Percentiles rank a stretch among this genome's conserved stretches.
phyloP scores from a whole-genome alignment of 768 basidiomycete species.

The Sporobolomyces roseus region DNA sequence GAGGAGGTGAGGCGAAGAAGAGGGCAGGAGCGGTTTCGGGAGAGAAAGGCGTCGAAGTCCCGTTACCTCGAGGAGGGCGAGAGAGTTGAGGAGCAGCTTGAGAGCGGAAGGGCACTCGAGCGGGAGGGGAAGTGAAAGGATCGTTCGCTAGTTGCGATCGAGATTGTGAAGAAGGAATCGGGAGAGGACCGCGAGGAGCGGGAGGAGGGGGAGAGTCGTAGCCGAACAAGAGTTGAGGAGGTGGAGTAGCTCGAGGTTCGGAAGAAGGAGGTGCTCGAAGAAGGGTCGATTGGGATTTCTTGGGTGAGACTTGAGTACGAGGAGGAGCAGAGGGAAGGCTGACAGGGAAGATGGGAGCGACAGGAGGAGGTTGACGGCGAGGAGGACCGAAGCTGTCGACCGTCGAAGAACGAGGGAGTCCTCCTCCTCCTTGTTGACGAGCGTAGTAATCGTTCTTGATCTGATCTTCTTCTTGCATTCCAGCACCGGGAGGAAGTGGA shows the following conservation, averaged over 20 bases:
- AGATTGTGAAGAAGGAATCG: slow-evolving; percentile 1
- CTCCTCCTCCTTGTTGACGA: no score
- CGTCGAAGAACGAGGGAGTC: no score
- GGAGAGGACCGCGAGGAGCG: slow-evolving; percentile 19
- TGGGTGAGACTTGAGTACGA: slow-evolving; percentile 35
- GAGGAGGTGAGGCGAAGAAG: slow-evolving; percentile 19
- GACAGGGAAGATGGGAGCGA: slow-evolving; percentile 11
- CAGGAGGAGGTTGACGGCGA: no score
- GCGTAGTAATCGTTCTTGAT: no score
- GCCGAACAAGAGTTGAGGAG: slow-evolving; percentile 26
- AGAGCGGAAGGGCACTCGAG: slow-evolving; percentile 26
- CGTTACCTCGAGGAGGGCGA: neutral
- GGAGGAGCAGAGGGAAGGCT: slow-evolving; percentile 33
- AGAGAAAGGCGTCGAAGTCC: slow-evolving; percentile 4
- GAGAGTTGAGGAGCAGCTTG: slow-evolving; percentile 6
- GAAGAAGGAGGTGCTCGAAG: slow-evolving; percentile 8
- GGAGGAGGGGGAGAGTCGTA: slow-evolving; percentile 34
- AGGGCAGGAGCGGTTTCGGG: slow-evolving; percentile 15
- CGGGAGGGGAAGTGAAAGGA: slow-evolving; percentile 27
- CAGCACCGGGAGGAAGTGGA: no score
- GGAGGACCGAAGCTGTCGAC: no score
- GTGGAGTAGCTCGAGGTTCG: neutral
- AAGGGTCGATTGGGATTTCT: slow-evolving; percentile 25
- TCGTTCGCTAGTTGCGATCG: slow-evolving; percentile 11
- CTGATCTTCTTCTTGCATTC: no score